Evolutionary conservation across 2,329 filamentous ascomycete genomes (phyloP).

Genomic region (Cladobotryum protrusum): DNA sequence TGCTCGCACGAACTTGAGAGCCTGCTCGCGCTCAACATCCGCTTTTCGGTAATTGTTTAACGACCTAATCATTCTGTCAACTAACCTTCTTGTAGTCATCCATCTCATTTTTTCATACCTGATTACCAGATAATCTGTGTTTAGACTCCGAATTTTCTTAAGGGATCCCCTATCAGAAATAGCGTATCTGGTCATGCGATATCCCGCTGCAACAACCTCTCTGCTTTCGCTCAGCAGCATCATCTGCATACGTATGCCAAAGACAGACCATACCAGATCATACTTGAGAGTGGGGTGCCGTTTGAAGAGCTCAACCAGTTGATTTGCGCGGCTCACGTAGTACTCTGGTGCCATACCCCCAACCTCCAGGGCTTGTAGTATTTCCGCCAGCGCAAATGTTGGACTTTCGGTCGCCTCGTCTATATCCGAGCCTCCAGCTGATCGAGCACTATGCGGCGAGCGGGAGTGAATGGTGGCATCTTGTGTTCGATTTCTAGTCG

Average conservation of each 20-base stretch:
- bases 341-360: constrained; percentile 88
- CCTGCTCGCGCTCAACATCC: constrained; percentile 95
- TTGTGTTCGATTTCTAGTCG: constrained; percentile 42
- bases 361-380: constrained; percentile 80
- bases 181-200: constrained; percentile 86
- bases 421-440: constrained; percentile 53
- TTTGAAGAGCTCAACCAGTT: constrained; percentile 93
- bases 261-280: constrained; percentile 92
- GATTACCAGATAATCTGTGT: constrained; percentile 89
- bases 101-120: constrained; percentile 22
- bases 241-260: constrained; percentile 86
- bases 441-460: constrained; percentile 52
- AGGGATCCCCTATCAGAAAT: constrained; percentile 89
- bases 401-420: constrained; percentile 77
- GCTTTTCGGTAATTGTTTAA: constrained; percentile 93
- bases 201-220: constrained; percentile 91
- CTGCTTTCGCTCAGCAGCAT: constrained; percentile 94
- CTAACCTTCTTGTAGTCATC: not conserved
- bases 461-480: constrained; percentile 43
- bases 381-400: constrained; percentile 83
- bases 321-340: constrained; percentile 89
- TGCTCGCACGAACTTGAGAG: constrained; percentile 88
- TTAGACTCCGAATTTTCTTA: constrained; percentile 76
- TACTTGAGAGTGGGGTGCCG: constrained; percentile 90
- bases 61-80: constrained; percentile 43